Percentiles rank a stretch among this genome's conserved stretches.
These are phyloP conservation scores for Scheffersomyces titani DNA, from an alignment of 1,139 yeast genomes.

Conservation along the genomic window DNA sequence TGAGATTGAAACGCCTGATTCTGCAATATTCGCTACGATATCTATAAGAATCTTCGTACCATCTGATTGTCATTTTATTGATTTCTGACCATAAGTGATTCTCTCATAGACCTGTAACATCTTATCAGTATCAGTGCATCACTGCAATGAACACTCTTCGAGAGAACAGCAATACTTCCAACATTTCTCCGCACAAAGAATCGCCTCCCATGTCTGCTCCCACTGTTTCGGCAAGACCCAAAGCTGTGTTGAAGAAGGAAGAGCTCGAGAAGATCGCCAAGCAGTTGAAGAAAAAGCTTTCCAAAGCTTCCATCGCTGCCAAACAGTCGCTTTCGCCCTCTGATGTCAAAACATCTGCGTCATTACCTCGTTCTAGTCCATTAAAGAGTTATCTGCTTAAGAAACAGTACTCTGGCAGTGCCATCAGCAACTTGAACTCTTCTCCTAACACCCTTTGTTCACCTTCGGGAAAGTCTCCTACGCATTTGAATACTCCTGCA, in stretches of 20 bases:
- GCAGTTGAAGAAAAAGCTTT: constrained; percentile 44
- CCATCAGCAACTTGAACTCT: constrained; percentile 19
- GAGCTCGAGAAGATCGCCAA: constrained; percentile 50
- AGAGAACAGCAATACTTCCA: constrained; percentile 11
- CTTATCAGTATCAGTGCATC: neutral
- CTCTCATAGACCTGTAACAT: neutral
- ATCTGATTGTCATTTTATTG: neutral
- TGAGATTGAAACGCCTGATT: neutral
- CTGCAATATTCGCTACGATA: neutral
- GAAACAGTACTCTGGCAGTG: constrained; percentile 17
- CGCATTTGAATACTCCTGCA: constrained; percentile 42
- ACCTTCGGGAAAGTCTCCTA: constrained; percentile 45
- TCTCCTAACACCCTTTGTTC: constrained; percentile 41
- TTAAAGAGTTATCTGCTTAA: constrained; percentile 30
- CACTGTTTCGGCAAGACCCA: constrained; percentile 19
- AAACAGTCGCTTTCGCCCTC: constrained; percentile 32
- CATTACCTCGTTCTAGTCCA: constrained; percentile 29
- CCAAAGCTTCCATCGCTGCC: constrained; percentile 49
- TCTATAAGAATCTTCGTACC: neutral
- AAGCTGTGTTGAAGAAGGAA: constrained; percentile 46
- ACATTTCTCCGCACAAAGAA: constrained; percentile 2
- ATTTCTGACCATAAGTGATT: neutral
- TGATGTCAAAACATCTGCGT: constrained; percentile 1
- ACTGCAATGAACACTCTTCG: constrained; percentile 9
- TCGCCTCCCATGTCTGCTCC: neutral